Evolutionary conservation across 768 basidiomycete genomes (phyloP), one percentile per base, ranked within the genome.

Genomic region (Mycena metata): DNA sequence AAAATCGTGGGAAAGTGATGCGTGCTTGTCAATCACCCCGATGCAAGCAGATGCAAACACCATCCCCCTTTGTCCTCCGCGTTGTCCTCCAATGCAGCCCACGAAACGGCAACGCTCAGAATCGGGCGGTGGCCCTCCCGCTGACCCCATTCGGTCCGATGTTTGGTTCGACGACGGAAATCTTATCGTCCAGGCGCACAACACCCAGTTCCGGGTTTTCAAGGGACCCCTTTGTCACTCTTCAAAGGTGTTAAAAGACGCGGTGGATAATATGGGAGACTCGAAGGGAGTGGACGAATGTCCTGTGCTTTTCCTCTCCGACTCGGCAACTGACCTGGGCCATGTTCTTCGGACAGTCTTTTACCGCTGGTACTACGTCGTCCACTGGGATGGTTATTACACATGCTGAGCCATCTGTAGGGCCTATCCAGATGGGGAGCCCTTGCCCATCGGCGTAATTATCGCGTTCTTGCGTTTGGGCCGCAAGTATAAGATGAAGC

Each of bases 221-320:
- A 30, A 30, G 30, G 30, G 30, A 30, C 3, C 3, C 30, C 54
- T 64, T 7, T 64, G 26, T 52, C 46, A 21, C 21, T 10, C 24
- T 12, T 64, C 62, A 3, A 5, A 9, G 1, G 35, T 64, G 3
- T 56, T 64, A 19, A 64, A 64, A n/a, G 26, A 23, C 2, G 15
- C 26, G 24, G 9, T 63, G 10, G 61, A 52, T 2, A n/a, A 56
- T 24, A 43, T 55, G 6, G 45, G 11, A 2, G 62, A 64, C 2
- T 39, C 19, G 5, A 63, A 63, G 24, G 61, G 61, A n/a, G 51
- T 43, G 30, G 62, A 64, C 3, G 42, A 52, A 33, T 64, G 62
- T 19, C 52, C 52, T 19, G 19, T 56, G 21, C 21, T 64, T 1
- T 35, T 23, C 15, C 52, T 64, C 23, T 33, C 51, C 42, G 52